Percentiles rank a stretch among this genome's conserved stretches.
Conservation (phyloP, 2,329 filamentous ascomycete species). For the Fusarium sp. region DNA sequence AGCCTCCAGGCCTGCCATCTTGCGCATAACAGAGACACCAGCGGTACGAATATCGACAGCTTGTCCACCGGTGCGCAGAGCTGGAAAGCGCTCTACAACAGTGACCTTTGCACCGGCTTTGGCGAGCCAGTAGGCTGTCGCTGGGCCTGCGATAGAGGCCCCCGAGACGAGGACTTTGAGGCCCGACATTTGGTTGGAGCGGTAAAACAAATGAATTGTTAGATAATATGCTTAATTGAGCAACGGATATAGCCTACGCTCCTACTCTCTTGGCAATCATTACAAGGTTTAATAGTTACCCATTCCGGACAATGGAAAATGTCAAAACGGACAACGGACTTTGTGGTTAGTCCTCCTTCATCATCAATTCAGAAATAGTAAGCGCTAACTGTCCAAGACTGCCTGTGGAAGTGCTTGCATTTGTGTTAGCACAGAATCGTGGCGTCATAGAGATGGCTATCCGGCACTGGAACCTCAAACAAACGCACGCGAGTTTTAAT, state of each 20-base stretch:
- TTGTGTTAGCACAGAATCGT: background rate
- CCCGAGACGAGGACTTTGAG: conserved; percentile 46
- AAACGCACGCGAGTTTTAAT: background rate
- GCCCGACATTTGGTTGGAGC: conserved; percentile 23
- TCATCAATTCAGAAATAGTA: background rate
- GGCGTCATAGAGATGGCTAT: conserved; percentile 14
- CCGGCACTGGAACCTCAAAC: background rate
- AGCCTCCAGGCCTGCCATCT: conserved; percentile 51
- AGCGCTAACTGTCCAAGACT: background rate
- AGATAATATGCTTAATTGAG: background rate
- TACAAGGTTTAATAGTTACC: background rate
- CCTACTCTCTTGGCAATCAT: background rate
- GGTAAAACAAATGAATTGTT: background rate
- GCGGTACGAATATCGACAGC: conserved; percentile 52
- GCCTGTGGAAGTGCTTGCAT: no score
- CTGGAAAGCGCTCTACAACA: conserved; percentile 53
- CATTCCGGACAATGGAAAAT: conserved; percentile 4
- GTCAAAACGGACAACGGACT: conserved; percentile 12
- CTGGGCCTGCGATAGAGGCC: conserved; percentile 48
- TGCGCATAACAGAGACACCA: conserved; percentile 52
- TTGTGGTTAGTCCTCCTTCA: conserved; percentile 1
- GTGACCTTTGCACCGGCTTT: conserved; percentile 49
- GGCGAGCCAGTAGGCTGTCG: conserved; percentile 46
- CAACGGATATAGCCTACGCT: no score
- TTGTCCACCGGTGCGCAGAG: conserved; percentile 50